Conservation (phyloP, 805 yeast genomes). For the Metschnikowia lachancei region DNA sequence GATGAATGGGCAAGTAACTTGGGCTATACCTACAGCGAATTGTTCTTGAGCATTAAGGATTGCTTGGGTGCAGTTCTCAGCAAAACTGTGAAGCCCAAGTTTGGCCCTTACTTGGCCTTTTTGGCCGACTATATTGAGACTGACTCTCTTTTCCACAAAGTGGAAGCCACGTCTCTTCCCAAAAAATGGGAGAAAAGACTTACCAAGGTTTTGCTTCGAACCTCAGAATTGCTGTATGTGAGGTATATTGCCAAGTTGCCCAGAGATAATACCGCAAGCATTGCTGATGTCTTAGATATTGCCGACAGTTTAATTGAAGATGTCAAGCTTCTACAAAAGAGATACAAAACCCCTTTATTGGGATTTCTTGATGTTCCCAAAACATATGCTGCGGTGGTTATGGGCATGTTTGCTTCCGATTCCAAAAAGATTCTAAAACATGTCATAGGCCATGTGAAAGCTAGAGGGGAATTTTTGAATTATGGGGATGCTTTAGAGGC, state of each 20-base stretch:
- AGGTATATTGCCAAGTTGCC: slow-evolving; percentile 51
- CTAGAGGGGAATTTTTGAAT: slow-evolving; percentile 35
- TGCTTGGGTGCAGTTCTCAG: slow-evolving; percentile 42
- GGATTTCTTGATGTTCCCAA: slow-evolving; percentile 54
- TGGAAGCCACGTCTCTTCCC: slow-evolving; percentile 36
- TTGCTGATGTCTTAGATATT: slow-evolving; percentile 55
- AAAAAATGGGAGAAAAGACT: slow-evolving; percentile 47
- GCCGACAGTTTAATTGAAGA: slow-evolving; percentile 52
- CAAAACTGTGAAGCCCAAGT: slow-evolving; percentile 49
- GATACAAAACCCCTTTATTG: slow-evolving; percentile 60
- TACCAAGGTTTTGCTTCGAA: slow-evolving; percentile 32
- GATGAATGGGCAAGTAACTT: slow-evolving; percentile 50
- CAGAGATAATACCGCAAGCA: slow-evolving; percentile 49
- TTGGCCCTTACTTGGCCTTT: slow-evolving; percentile 50
- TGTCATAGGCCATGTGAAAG: slow-evolving; percentile 41
- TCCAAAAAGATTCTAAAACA: slow-evolving; percentile 49
- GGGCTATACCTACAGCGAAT: slow-evolving; percentile 43
- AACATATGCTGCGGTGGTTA: slow-evolving; percentile 47
- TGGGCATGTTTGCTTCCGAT: slow-evolving; percentile 54
- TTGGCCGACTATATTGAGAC: slow-evolving; percentile 50
- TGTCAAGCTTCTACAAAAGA: slow-evolving; percentile 52
- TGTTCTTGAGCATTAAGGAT: slow-evolving; percentile 45
- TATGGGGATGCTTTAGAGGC: slow-evolving; percentile 58
- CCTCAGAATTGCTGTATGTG: slow-evolving; percentile 40
- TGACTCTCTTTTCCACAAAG: slow-evolving; percentile 42